A percentile compares a stretch with the other conserved stretches of the same genome.
Evolutionary conservation across 2,329 filamentous ascomycete genomes (phyloP).

Genomic region (Alternaria sp.): DNA sequence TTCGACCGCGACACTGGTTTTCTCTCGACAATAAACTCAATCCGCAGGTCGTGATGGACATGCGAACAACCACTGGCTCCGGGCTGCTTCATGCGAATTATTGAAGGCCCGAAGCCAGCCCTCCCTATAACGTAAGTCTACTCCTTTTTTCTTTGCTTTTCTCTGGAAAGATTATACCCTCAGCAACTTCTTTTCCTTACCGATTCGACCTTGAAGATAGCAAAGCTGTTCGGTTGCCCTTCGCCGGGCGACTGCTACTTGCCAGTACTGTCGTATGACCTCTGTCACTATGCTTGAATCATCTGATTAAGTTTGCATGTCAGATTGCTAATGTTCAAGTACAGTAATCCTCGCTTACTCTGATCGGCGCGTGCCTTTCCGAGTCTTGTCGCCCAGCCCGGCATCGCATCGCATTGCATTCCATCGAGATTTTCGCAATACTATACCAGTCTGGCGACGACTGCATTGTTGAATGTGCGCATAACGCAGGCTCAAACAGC

Average conservation of each 20-base stretch:
- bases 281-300: constrained; percentile 13
- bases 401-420: background rate
- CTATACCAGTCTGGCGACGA: background rate
- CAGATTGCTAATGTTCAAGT: constrained; percentile 24
- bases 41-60: background rate
- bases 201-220: constrained; percentile 88
- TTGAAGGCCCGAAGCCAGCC: constrained; percentile 12
- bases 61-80: constrained; percentile 13
- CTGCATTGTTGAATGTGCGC: background rate
- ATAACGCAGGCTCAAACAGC: background rate
- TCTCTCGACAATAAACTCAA: constrained; percentile 10
- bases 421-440: background rate
- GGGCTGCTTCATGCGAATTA: constrained; percentile 9
- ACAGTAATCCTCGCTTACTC: constrained; percentile 6
- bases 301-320: constrained; percentile 4
- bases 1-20: constrained; percentile 23
- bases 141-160: constrained; percentile 22
- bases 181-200: constrained; percentile 86
- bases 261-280: constrained; percentile 88
- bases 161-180: constrained; percentile 75
- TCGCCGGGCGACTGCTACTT: constrained; percentile 81
- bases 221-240: constrained; percentile 70
- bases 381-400: background rate
- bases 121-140: constrained; percentile 11
- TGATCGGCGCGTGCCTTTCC: constrained; percentile 5